Percentiles rank a stretch among this genome's conserved stretches.
Evolutionary conservation across 2,329 filamentous ascomycete species (phyloP).

Genomic region (Colletotrichum sp.): DNA sequence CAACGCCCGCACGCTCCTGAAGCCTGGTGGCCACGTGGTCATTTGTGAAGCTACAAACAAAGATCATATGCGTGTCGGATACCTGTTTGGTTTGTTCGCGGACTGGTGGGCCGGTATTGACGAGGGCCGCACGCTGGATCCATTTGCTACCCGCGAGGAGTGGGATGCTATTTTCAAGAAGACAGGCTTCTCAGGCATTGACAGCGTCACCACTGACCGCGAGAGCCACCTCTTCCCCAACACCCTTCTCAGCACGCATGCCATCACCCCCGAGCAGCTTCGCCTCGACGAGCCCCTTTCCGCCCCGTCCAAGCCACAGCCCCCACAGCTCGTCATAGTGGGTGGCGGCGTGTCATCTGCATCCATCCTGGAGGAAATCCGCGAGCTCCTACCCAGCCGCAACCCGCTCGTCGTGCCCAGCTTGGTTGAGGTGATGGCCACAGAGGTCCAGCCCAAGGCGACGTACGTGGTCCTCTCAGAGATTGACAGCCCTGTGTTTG

Average conservation of each 20-base stretch:
- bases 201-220: neutral
- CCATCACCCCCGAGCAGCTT: neutral
- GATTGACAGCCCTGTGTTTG: conserved; percentile 26
- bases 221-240: neutral
- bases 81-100: conserved; percentile 26
- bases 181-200: conserved; percentile 27
- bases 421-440: neutral
- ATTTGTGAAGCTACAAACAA: neutral
- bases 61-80: conserved; percentile 21
- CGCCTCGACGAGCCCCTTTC: neutral
- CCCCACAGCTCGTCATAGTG: neutral
- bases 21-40: conserved; percentile 33
- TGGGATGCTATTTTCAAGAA: conserved; percentile 32
- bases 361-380: neutral
- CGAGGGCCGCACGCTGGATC: conserved; percentile 27
- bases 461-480: conserved; percentile 12
- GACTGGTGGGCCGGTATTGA: conserved; percentile 32
- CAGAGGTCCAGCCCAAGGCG: neutral
- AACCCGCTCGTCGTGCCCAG: neutral
- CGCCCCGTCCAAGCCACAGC: neutral
- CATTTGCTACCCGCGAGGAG: conserved; percentile 20
- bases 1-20: conserved; percentile 30
- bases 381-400: neutral
- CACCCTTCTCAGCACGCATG: neutral
- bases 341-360: neutral